Evolutionary conservation across 2,329 filamentous ascomycete species (phyloP).

Genomic region (Cercospora zeae-maydis): DNA sequence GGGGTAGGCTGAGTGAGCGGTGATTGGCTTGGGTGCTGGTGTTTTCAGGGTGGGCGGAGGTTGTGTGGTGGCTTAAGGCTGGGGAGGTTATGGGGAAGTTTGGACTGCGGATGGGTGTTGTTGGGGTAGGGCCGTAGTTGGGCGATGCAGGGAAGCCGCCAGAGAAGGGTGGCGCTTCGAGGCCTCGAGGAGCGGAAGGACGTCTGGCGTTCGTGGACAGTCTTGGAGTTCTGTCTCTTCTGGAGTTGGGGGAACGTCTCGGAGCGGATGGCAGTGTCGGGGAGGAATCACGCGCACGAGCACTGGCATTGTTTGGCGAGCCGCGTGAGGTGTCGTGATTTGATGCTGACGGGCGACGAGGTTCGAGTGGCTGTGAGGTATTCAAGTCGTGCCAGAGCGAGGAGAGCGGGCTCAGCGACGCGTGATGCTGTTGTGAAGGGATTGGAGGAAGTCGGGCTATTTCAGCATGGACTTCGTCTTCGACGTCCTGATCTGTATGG

Average conservation of each 20-base stretch:
- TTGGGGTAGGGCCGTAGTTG: not conserved
- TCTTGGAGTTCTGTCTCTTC: not conserved
- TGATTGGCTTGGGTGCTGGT: not conserved
- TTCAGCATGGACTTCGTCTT: not conserved
- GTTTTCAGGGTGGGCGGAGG: not conserved
- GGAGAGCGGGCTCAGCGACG: not conserved
- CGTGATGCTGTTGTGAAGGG: not conserved
- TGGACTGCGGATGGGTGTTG: not conserved
- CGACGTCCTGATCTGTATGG: not conserved
- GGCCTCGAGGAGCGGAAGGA: not conserved
- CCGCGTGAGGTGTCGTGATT: not conserved
- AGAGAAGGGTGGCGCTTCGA: no score
- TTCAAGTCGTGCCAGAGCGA: not conserved
- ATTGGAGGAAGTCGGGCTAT: not conserved
- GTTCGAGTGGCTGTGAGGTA: not conserved
- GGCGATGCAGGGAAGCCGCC: not conserved
- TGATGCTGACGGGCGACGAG: not conserved
- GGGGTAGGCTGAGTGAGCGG: not conserved
- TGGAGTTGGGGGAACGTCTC: no score
- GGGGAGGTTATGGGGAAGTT: not conserved
- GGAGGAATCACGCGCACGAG: no score
- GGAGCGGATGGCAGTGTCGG: no score
- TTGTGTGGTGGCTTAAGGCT: not conserved
- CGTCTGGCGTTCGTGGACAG: not conserved
- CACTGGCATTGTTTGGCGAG: not conserved